Base-by-base conservation (phyloP, 768 basidiomycete genomes). In the Inosperma sp. region DNA sequence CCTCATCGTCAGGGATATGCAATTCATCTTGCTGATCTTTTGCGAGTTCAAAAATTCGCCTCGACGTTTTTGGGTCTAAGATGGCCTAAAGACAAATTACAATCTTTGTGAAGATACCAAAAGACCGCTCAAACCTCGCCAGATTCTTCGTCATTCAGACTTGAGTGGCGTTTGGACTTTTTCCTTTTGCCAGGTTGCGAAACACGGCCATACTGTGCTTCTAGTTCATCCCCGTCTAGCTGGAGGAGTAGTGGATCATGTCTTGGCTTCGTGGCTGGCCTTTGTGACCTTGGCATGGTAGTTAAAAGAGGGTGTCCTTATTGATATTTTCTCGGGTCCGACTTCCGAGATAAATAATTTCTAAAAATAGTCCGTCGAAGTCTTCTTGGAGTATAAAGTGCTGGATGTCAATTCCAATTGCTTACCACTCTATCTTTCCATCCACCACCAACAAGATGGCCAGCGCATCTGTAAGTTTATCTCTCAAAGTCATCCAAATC, bases 21-120 rank as follows among this genome's bases (percentile, higher is more conserved):
- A 94, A 68, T 63, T 97, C 93, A 64, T 92, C 86, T 68, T 97
- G 93, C 68, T 99, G 95, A 59, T 89, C 86, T 62, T 81, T 78
- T 13, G 95, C 95, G 49, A 99, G 81, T 65, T 93, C 88, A 57
- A 99, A 86, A 42, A 99, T 96, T 59, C 82, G 84, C 52, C 78
- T 76, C 0, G 93, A 95, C 5, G 84, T 86, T 68, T 86, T 90
- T 3, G 85, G 78, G 63, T 93, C 89, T 54, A 93, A 65, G 16
- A 83, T 80, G 36, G 71, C 74, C 91, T 94, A 54, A 36, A 48
- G 33, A 55, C 31, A 53, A 7, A 41, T 59, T 37, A 56, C 44
- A 31, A 29, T 34, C 35, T 37, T 31, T 22, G 34, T 34, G n/a
- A n/a, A 17, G 33, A 13, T 27, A 51, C 51, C 39, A 52, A 41